Percentiles rank a stretch among this genome's conserved stretches.
These are phyloP conservation scores for Ogataea dorogensis DNA, from an alignment of 805 yeast species.

Conservation along the genomic window DNA sequence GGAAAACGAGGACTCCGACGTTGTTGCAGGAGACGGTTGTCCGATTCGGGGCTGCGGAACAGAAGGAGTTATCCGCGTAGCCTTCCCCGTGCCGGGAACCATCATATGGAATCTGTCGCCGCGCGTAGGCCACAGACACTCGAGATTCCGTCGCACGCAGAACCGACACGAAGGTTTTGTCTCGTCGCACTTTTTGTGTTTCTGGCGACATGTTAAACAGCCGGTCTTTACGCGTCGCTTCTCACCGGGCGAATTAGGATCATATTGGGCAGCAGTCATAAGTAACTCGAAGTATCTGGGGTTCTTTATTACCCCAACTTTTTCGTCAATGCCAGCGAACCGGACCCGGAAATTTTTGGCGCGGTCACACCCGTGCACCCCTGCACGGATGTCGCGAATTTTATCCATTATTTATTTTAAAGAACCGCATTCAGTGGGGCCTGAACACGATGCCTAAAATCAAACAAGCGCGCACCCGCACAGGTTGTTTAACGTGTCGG, in stretches of 20 bases:
- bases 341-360: not conserved
- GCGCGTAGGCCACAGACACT: constrained; percentile 29
- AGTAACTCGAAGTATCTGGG: too few relatives aligned
- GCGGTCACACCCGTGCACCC: constrained; percentile 9
- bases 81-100: constrained; percentile 12
- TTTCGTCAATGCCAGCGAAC: too few relatives aligned
- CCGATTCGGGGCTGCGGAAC: too few relatives aligned
- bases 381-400: not conserved
- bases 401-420: not conserved
- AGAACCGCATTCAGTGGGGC: constrained; percentile 2
- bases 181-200: constrained; percentile 54
- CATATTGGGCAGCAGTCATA: not conserved
- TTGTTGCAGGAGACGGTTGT: not conserved
- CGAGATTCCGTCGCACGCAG: constrained; percentile 35
- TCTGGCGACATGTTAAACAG: constrained; percentile 50
- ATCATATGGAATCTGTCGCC: constrained; percentile 18
- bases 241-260: not conserved
- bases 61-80: constrained; percentile 2
- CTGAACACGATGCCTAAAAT: constrained; percentile 35
- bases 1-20: constrained; percentile 2
- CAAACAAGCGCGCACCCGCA: constrained; percentile 37
- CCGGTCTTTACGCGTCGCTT: constrained; percentile 34
- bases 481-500: constrained; percentile 51
- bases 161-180: constrained; percentile 45
- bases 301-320: constrained; percentile 10